These are phyloP conservation scores for Dorcoceras hygrometricum DNA, from an alignment of 257 asterid species.

Conservation along the genomic window DNA sequence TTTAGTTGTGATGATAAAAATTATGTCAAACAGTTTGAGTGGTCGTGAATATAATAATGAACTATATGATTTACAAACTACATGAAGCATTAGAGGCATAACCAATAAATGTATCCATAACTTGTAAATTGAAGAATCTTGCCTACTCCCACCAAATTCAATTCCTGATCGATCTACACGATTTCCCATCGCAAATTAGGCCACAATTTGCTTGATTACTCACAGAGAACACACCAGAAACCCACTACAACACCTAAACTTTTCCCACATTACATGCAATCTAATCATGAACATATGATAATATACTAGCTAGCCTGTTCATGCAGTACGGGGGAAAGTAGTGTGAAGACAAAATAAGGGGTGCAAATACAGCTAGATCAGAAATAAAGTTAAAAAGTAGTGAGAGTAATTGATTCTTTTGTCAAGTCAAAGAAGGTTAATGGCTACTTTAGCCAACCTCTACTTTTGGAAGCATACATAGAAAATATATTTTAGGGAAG, in stretches of 20 bases:
- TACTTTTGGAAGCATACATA: constrained; percentile 20
- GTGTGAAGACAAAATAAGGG: constrained; percentile 19
- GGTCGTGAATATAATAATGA: too few species aligned
- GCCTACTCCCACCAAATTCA: constrained; percentile 52
- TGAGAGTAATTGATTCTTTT: too few species aligned
- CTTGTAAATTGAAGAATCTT: constrained; percentile 25
- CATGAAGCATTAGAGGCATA: not conserved
- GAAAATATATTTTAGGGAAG: too few species aligned
- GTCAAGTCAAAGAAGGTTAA: constrained; percentile 27
- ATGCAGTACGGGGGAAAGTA: constrained; percentile 13
- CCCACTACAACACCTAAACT: constrained; percentile 43
- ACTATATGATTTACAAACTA: too few species aligned
- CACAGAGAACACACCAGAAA: constrained; percentile 38
- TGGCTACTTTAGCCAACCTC: constrained; percentile 23
- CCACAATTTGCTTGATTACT: constrained; percentile 22
- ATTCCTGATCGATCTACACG: constrained; percentile 12
- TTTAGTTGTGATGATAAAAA: constrained; percentile 36
- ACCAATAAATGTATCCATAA: too few species aligned
- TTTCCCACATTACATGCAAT: constrained; percentile 8
- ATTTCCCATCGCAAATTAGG: not conserved
- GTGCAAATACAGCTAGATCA: not conserved
- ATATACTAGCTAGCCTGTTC: constrained; percentile 12
- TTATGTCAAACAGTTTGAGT: constrained; percentile 30
- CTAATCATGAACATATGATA: constrained; percentile 19
- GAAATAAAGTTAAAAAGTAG: constrained; percentile 14